Evolutionary conservation across 805 yeast species (phyloP), one percentile per base, ranked within the genome.

Genomic region (Yamadazyma sp.): DNA sequence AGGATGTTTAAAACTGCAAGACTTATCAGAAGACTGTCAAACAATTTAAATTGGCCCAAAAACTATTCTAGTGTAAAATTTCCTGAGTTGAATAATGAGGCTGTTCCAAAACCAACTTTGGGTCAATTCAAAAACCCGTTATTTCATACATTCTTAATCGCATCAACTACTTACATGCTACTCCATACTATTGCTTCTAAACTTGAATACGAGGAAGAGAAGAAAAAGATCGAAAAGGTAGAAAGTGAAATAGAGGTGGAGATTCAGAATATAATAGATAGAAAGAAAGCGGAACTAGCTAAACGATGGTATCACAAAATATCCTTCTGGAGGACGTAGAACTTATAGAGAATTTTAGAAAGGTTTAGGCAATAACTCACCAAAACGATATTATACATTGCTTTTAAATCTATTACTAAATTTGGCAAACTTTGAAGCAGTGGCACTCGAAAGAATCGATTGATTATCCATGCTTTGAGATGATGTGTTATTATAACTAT

Each of bases 71-170:
- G 25, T 29, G 23, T 37, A 13, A 32, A 28, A 9, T 31, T 36
- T 20, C 35, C 39, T 7, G 21, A 28, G 20, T 23, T 4, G 3
- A 24, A 22, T 12, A 12, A 24, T 10, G 7, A 12, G 6, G 3
- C 19, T 9, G 19, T 10, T 11, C 20, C 32, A 4, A 60, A 59
- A 36, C 71, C 71, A 5, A 49, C 38, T 16, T 34, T 67, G 16
- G 44, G 60, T 14, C 65, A 67, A 42, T 67, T 67, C 50, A 56
- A 52, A 26, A 50, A 48, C 37, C 69, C 73, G 4, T 44, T 65
- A 21, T 49, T 61, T 27, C 65, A 67, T 46, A 51, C 62, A 2
- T 64, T 67, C 33, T 53, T 67, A 18, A 41, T 67, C 20, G 69
- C 72, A 4, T 60, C 68, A 1, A 50, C 67, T 2, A 54, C 68